phyloP scores from a whole-genome alignment of 1,284 basidiomycete species.

The Ustilago shanxiensis region DNA sequence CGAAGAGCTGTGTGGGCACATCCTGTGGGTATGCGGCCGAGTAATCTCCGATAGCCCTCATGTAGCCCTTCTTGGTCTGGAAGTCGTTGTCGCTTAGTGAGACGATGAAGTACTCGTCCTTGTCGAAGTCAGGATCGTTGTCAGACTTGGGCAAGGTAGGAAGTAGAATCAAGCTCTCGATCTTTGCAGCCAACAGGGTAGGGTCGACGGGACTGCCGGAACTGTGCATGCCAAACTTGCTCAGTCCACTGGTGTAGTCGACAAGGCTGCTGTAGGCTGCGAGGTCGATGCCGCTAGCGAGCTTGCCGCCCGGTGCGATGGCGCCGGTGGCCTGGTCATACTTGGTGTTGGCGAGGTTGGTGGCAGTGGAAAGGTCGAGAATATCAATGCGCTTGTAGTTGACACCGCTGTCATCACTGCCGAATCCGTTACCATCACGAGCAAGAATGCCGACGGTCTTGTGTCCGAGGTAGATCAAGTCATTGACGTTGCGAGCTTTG shows the following conservation, averaged over 20 bases:
- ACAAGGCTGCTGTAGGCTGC: conserved; percentile 76
- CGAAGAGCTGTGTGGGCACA: conserved; percentile 77
- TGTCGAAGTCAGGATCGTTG: conserved; percentile 66
- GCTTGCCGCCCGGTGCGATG: conserved; percentile 74
- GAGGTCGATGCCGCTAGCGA: conserved; percentile 73
- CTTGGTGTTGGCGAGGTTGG: conserved; percentile 76
- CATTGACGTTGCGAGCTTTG: conserved; percentile 75
- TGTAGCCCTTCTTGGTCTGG: conserved; percentile 75
- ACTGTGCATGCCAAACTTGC: conserved; percentile 76
- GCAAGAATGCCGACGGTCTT: conserved; percentile 72
- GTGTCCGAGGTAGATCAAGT: conserved; percentile 74
- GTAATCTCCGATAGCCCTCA: conserved; percentile 45
- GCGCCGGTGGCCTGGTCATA: conserved; percentile 76
- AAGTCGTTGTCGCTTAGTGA: conserved; percentile 79
- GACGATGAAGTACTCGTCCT: conserved; percentile 78
- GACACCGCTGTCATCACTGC: conserved; percentile 74
- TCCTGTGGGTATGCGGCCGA: conserved; percentile 54
- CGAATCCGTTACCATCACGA: conserved; percentile 77
- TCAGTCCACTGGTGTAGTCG: conserved; percentile 72
- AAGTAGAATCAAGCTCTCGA: conserved; percentile 78
- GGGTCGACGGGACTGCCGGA: conserved; percentile 65
- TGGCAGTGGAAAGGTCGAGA: conserved; percentile 74
- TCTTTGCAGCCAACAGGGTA: conserved; percentile 78
- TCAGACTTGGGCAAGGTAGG: conserved; percentile 74
- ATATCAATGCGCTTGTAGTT: conserved; percentile 74